phyloP scores from a whole-genome alignment of 768 basidiomycete species.

The Termitomyces sp. region DNA sequence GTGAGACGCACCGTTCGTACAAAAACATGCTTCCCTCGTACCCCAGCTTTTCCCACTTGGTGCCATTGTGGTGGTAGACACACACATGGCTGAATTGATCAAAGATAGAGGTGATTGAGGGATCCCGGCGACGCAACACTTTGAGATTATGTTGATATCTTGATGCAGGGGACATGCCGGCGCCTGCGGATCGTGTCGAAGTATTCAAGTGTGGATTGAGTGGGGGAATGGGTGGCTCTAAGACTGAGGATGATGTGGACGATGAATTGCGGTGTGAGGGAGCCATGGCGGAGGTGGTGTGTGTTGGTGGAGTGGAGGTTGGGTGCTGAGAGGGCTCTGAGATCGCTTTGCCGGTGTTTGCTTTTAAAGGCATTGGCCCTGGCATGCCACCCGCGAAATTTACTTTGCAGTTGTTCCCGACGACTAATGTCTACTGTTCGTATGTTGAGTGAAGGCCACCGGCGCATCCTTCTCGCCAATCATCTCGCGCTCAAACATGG shows the following conservation, averaged over 20 bases:
- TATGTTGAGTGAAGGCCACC: slow-evolving; percentile 1
- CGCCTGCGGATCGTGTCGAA: slow-evolving; percentile 19
- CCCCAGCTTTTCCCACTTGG: slow-evolving; percentile 79
- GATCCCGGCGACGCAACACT: slow-evolving; percentile 72
- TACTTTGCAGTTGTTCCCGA: background rate
- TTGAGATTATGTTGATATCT: slow-evolving; percentile 76
- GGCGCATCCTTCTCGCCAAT: slow-evolving; percentile 8
- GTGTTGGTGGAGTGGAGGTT: background rate
- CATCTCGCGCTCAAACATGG: slow-evolving; percentile 13
- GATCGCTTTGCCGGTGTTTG: slow-evolving; percentile 8
- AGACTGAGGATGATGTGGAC: slow-evolving; percentile 8
- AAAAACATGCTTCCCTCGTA: slow-evolving; percentile 88
- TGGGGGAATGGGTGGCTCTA: slow-evolving; percentile 10
- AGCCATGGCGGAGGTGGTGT: slow-evolving; percentile 20
- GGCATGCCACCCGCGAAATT: slow-evolving; percentile 7
- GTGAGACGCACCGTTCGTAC: slow-evolving; percentile 64
- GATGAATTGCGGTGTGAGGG: slow-evolving; percentile 22
- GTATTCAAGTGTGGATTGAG: slow-evolving; percentile 7
- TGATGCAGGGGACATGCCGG: slow-evolving; percentile 59
- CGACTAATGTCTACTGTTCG: background rate
- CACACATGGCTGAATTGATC: slow-evolving; percentile 89
- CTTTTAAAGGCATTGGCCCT: background rate
- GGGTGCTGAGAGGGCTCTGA: background rate
- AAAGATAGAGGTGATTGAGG: slow-evolving; percentile 73
- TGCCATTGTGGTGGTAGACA: slow-evolving; percentile 67